Conservation (phyloP, 2,329 filamentous ascomycete genomes). For the Paecilomyces niveus region DNA sequence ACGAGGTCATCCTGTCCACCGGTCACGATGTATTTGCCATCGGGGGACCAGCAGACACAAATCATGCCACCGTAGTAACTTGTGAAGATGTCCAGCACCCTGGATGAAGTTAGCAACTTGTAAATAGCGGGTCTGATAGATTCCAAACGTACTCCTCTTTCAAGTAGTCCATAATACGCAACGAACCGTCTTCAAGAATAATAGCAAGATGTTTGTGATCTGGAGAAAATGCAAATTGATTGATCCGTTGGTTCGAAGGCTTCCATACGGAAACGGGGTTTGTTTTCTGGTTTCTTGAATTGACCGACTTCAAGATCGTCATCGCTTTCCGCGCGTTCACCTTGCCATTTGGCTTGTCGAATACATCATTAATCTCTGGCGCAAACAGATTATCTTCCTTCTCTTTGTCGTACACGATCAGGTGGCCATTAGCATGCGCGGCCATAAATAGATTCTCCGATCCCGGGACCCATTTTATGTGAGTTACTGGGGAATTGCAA, state of each 20-base stretch:
- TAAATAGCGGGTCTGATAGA: slow-evolving; percentile 4
- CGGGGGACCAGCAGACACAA: slow-evolving; percentile 95
- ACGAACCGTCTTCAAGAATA: slow-evolving; percentile 82
- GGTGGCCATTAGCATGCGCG: slow-evolving; percentile 80
- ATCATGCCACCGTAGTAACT: slow-evolving; percentile 91
- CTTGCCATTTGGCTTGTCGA: slow-evolving; percentile 19
- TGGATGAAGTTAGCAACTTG: slow-evolving; percentile 28
- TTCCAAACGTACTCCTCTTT: slow-evolving; percentile 64
- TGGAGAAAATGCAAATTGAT: slow-evolving; percentile 86
- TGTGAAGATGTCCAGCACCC: slow-evolving; percentile 77
- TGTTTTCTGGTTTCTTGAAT: slow-evolving; percentile 85
- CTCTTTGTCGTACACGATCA: slow-evolving; percentile 96
- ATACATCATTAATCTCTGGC: slow-evolving; percentile 50
- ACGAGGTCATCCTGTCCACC: slow-evolving; percentile 94
- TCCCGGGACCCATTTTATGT: slow-evolving; percentile 88
- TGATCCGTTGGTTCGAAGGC: slow-evolving; percentile 81
- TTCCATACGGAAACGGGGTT: slow-evolving; percentile 95
- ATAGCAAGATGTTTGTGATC: slow-evolving; percentile 81
- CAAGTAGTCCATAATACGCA: slow-evolving; percentile 86
- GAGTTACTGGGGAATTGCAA: slow-evolving; percentile 74
- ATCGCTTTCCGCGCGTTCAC: slow-evolving; percentile 38
- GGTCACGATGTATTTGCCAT: slow-evolving; percentile 90
- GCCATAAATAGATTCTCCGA: slow-evolving; percentile 91
- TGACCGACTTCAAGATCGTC: slow-evolving; percentile 80
- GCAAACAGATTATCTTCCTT: slow-evolving; percentile 80